Base-by-base conservation (phyloP, 768 basidiomycete species). In the Sarcodon sp. region DNA sequence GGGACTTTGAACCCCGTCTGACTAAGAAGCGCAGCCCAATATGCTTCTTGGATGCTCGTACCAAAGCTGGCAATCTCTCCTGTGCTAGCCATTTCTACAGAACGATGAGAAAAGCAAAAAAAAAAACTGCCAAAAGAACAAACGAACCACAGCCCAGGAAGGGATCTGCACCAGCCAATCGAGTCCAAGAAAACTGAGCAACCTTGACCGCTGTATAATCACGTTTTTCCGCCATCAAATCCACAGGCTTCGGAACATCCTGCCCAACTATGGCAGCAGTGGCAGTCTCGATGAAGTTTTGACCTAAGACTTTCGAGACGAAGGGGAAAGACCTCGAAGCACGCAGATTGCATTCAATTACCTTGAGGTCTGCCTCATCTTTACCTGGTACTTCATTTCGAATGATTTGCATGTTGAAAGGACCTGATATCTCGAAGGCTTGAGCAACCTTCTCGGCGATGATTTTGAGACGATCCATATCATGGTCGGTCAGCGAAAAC, bases 401-500 rank as follows among this genome's bases (percentile, higher is more conserved):
- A 69, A 99, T 98, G 64, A 99, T 79, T 65, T 99, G 96, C 93
- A 99, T 99, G 65, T 99, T 99, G 81, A 81, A 99, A 6, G 96
- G 96, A 34, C 96, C 96, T 27, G 91, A 96, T 47, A 99, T 98
- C 58, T 96, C 74, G 66, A 98, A 96, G 8, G 92, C 96, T 35
- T 73, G 71, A 33, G 91, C 94, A 52, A 99, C 93, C 69, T 96
- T 97, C 64, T 88, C 79, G 0, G 94, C 90, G 51, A 98, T 97
- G 45, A 73, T 76, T 71, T 97, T 98, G 53, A 97, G 72, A 50
- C 92, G 88, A 7, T 71, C 72, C 69, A 99, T 80, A 57, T 98
- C 96, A 27, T 60, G 59, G 41, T 77, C 71, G 41, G 68, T 65
- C 37, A 98, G 71, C 0, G 89, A 87, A 71, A 87, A 84, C 2